phyloP scores from a whole-genome alignment of 345 rosid genomes.

The Gynandropsis gynandra region DNA sequence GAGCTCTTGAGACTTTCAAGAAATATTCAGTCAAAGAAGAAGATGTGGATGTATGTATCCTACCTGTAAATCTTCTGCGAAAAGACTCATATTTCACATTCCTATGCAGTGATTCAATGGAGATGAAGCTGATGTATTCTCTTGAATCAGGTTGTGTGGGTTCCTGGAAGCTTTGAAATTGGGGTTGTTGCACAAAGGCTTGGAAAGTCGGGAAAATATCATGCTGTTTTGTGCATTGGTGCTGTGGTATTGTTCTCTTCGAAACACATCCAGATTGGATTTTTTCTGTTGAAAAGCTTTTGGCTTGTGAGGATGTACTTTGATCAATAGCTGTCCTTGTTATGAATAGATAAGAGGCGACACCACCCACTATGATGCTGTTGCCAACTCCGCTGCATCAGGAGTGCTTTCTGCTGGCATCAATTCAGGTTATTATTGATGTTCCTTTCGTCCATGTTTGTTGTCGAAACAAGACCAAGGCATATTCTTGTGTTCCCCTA shows the following conservation, averaged over 20 bases:
- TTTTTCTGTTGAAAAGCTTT: neutral
- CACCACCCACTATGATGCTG: constrained; percentile 93
- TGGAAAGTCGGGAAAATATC: constrained; percentile 64
- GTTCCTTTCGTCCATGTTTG: neutral
- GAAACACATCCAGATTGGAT: neutral
- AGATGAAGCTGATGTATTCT: constrained; percentile 12
- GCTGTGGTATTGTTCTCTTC: constrained; percentile 73
- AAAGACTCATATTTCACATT: neutral
- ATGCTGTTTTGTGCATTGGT: constrained; percentile 81
- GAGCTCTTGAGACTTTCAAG: constrained; percentile 79
- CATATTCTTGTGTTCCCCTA: neutral
- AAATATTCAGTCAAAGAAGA: constrained; percentile 78
- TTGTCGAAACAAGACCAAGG: neutral
- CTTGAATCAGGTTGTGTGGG: constrained; percentile 76
- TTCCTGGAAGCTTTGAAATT: constrained; percentile 90
- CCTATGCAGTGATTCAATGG: neutral
- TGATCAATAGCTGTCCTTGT: constrained; percentile 13
- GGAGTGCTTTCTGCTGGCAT: constrained; percentile 97
- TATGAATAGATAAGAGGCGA: constrained; percentile 79
- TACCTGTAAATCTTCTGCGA: neutral
- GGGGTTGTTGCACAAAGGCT: constrained; percentile 65
- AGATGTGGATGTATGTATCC: constrained; percentile 56
- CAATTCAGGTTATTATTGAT: constrained; percentile 53
- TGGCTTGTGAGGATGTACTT: neutral
- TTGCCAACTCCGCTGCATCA: constrained; percentile 91